Conservation (phyloP, 805 yeast genomes). For the Lipomyces mesembrius region DNA sequence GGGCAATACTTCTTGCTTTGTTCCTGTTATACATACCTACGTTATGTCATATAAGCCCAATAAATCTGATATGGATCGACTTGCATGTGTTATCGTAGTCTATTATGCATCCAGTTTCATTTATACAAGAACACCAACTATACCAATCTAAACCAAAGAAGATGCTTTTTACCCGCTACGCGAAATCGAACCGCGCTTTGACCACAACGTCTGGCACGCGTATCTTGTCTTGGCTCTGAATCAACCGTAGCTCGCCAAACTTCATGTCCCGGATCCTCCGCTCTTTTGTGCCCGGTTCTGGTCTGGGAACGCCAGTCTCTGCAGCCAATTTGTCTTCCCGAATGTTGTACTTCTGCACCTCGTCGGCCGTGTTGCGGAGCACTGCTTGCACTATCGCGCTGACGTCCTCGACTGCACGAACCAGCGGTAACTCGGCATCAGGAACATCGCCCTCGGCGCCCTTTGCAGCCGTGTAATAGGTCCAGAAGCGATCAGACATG, state of each 20-base stretch:
- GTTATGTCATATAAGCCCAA: no score
- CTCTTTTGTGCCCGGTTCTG: conserved; percentile 29
- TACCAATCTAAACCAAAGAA: background rate
- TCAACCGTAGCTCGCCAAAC: conserved; percentile 32
- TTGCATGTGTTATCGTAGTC: no score
- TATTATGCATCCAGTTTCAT: background rate
- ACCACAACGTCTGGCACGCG: conserved; percentile 10
- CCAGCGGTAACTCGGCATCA: conserved; percentile 38
- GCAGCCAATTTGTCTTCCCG: conserved; percentile 16
- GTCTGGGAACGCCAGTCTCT: conserved; percentile 23
- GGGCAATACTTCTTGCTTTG: no score
- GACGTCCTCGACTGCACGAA: conserved; percentile 53
- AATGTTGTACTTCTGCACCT: conserved; percentile 17
- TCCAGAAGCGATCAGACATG: conserved; percentile 62
- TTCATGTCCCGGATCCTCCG: conserved; percentile 36
- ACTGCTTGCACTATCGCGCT: conserved; percentile 60
- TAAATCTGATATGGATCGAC: no score
- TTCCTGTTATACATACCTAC: no score
- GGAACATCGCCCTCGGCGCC: background rate
- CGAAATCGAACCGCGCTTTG: conserved; percentile 18
- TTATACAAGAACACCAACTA: background rate
- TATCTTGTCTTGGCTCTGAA: conserved; percentile 29
- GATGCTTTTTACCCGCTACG: background rate
- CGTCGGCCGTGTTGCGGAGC: conserved; percentile 53
- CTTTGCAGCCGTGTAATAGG: conserved; percentile 38